A percentile compares a stretch with the other conserved stretches of the same genome.
These are phyloP conservation scores for Nicotiana attenuata DNA, from an alignment of 257 asterid genomes.

Conservation along the genomic window DNA sequence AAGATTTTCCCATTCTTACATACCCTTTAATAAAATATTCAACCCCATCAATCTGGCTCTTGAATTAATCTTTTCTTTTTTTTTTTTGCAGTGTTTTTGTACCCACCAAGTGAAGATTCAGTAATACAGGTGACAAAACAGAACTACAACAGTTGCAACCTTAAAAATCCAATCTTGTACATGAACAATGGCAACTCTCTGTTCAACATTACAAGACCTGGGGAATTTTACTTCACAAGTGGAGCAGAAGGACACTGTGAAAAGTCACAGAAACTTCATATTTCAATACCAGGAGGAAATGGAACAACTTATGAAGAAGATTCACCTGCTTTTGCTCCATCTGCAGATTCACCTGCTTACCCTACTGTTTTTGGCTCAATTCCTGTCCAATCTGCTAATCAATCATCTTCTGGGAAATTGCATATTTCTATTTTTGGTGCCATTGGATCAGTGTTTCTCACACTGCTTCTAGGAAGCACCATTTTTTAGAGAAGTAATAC, in stretches of 20 bases:
- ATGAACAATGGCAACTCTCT: conserved; percentile 79
- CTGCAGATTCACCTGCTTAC: conserved; percentile 63
- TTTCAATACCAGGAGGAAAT: conserved; percentile 60
- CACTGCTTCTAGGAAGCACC: background rate
- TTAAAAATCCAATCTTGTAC: conserved; percentile 66
- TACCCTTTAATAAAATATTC: background rate
- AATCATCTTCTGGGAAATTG: conserved; percentile 25
- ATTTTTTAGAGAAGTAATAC: background rate
- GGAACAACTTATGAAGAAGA: conserved; percentile 38
- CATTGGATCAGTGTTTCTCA: conserved; percentile 24
- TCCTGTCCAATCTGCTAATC: conserved; percentile 38
- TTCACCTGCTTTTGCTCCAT: conserved; percentile 43
- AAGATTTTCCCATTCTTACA: background rate
- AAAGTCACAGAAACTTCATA: conserved; percentile 62
- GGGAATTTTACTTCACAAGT: conserved; percentile 74
- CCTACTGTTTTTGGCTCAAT: conserved; percentile 60
- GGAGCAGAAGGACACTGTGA: conserved; percentile 59
- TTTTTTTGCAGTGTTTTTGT: conserved; percentile 68
- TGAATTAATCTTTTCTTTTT: background rate
- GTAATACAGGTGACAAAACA: conserved; percentile 62
- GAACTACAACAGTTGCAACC: conserved; percentile 57
- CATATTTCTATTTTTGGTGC: conserved; percentile 23
- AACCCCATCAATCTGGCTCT: background rate
- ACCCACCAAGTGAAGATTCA: conserved; percentile 96
- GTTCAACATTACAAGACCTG: conserved; percentile 56